phyloP scores from a whole-genome alignment of 176 grass and related monocot species.

The Bolboschoenus planiculmis region DNA sequence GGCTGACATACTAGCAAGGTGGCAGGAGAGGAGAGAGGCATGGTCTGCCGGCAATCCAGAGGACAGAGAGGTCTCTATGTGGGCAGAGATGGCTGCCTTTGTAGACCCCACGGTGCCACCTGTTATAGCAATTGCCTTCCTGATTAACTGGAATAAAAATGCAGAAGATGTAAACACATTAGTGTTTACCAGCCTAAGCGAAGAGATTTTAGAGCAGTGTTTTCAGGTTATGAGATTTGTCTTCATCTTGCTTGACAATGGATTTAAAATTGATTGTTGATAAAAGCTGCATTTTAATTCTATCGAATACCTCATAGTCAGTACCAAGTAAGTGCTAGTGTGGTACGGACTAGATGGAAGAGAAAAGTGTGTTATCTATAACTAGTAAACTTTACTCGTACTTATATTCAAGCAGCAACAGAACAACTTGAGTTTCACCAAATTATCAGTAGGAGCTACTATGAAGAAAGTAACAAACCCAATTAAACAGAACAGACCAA shows the following conservation, averaged over 20 bases:
- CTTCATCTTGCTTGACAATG: background rate
- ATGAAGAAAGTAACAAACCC: background rate
- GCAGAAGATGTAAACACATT: background rate
- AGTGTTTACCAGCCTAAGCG: background rate
- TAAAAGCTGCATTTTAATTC: background rate
- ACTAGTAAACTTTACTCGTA: background rate
- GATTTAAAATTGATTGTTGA: background rate
- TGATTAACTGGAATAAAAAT: conserved; percentile 52
- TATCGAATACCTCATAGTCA: background rate
- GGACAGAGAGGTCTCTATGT: conserved; percentile 40
- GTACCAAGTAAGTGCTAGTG: background rate
- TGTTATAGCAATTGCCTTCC: conserved; percentile 47
- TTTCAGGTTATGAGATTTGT: background rate
- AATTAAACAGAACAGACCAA: background rate
- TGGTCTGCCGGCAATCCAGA: conserved; percentile 46
- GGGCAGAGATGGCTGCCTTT: conserved; percentile 50
- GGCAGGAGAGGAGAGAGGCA: conserved; percentile 45
- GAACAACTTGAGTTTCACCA: background rate
- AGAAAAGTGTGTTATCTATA: background rate
- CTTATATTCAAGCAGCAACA: background rate
- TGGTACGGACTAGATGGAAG: background rate
- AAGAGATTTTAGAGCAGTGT: background rate
- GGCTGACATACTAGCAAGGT: conserved; percentile 56
- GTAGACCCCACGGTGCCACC: conserved; percentile 48
- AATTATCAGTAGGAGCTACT: background rate